Evolutionary conservation across 73 alveolate species (phyloP).

Genomic region (Diophrys appendiculata): DNA sequence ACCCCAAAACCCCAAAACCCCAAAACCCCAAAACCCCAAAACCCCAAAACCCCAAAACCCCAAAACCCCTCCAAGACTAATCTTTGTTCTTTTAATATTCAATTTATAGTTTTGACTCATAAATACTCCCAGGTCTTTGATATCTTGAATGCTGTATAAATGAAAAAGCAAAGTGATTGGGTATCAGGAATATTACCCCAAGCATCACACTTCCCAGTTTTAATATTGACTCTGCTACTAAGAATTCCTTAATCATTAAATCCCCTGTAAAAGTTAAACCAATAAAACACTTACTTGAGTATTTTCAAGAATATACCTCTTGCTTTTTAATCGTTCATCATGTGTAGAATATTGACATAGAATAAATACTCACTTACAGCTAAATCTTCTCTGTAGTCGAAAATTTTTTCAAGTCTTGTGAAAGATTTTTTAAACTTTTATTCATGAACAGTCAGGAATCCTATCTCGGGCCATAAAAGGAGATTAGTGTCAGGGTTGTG

Average conservation of each 20-base stretch:
- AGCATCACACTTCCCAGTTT: background rate
- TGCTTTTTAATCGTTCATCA: slow-evolving; percentile 20
- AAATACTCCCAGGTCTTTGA: slow-evolving; percentile 25
- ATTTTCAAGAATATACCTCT: slow-evolving; percentile 34
- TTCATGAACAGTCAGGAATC: slow-evolving; percentile 24
- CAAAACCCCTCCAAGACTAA: too few relatives aligned
- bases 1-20: too few relatives aligned
- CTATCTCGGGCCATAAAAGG: slow-evolving; percentile 46
- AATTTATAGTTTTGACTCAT: background rate
- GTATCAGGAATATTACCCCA: slow-evolving; percentile 38
- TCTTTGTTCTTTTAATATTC: background rate
- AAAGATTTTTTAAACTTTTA: slow-evolving; percentile 14
- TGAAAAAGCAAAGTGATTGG: slow-evolving; percentile 10
- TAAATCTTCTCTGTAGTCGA: slow-evolving; percentile 14
- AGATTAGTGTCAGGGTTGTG: slow-evolving; percentile 50
- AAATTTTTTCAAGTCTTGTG: slow-evolving; percentile 2
- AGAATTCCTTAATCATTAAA: slow-evolving; percentile 29
- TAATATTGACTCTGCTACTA: slow-evolving; percentile 4
- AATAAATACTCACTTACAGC: slow-evolving; percentile 21
- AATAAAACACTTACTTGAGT: slow-evolving; percentile 7
- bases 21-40: too few relatives aligned
- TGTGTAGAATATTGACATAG: slow-evolving; percentile 31
- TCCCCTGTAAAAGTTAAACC: slow-evolving; percentile 1
- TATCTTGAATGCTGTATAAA: slow-evolving; percentile 28
- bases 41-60: too few relatives aligned